Evolutionary conservation across 164 flowering plant genomes (phyloP).

Genomic region (Piper betle): DNA sequence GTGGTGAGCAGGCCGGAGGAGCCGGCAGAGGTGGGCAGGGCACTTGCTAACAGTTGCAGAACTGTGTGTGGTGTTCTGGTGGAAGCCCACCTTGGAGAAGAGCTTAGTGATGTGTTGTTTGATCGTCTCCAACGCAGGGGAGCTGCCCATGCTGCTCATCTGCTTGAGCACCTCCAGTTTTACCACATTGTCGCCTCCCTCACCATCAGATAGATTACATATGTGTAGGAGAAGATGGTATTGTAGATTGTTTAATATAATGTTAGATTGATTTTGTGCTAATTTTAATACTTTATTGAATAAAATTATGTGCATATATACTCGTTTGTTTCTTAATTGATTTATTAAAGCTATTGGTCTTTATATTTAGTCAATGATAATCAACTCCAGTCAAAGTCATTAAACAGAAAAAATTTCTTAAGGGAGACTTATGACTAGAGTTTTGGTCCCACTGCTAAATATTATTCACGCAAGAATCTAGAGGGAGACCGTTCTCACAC

Average conservation of each 20-base stretch:
- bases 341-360: too few relatives aligned
- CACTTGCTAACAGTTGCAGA: constrained; percentile 60
- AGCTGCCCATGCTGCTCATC: constrained; percentile 46
- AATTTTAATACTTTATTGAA: too few relatives aligned
- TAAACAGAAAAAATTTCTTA: too few relatives aligned
- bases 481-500: too few relatives aligned
- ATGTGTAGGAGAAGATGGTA: neutral
- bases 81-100: constrained; percentile 76
- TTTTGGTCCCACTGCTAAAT: too few relatives aligned
- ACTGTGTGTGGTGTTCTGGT: constrained; percentile 86
- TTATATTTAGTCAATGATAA: too few relatives aligned
- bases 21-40: constrained; percentile 58
- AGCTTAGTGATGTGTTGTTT: constrained; percentile 55
- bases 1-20: constrained; percentile 59
- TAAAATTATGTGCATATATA: too few relatives aligned
- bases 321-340: too few relatives aligned
- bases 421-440: too few relatives aligned
- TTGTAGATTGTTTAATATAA: neutral
- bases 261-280: neutral
- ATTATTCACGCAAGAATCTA: too few relatives aligned
- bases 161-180: constrained; percentile 62
- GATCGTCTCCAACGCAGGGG: constrained; percentile 43
- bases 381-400: too few relatives aligned
- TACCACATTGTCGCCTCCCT: constrained; percentile 82
- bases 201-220: constrained; percentile 5